Conservation (phyloP, 2,329 filamentous ascomycete species). For the Podosphaera fusca region DNA sequence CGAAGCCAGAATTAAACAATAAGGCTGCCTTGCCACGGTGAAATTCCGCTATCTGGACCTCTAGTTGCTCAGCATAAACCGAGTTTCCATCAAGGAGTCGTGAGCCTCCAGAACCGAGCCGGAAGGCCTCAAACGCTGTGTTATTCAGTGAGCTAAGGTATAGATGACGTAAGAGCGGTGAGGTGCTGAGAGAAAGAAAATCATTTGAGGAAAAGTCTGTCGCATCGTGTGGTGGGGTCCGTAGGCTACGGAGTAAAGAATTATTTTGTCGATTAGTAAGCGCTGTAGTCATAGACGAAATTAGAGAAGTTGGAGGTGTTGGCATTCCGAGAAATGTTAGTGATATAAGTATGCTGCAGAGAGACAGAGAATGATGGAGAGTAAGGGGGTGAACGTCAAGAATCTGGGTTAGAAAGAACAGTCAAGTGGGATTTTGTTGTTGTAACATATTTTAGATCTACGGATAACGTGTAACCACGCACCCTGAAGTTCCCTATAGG, state of each 20-base stretch:
- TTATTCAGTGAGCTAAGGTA: constrained; percentile 6
- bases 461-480: no score
- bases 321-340: no score
- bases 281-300: constrained; percentile 3
- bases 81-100: constrained; percentile 44
- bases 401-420: no score
- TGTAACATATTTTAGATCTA: no score
- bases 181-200: constrained; percentile 11
- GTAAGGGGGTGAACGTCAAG: no score
- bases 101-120: constrained; percentile 24
- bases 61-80: constrained; percentile 31
- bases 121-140: constrained; percentile 4
- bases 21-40: constrained; percentile 33
- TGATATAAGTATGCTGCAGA: not conserved
- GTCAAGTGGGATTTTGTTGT: no score
- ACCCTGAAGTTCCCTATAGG: no score
- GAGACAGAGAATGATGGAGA: no score
- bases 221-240: constrained; percentile 38
- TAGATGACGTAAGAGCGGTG: constrained; percentile 3
- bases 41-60: constrained; percentile 33
- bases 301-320: not conserved
- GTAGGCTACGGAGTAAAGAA: constrained; percentile 21
- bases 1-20: constrained; percentile 34
- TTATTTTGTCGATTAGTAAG: constrained; percentile 6
- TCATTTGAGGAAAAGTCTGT: constrained; percentile 21